Evolutionary conservation across 768 basidiomycete genomes (phyloP).

Genomic region (Lactarius hengduanensis): DNA sequence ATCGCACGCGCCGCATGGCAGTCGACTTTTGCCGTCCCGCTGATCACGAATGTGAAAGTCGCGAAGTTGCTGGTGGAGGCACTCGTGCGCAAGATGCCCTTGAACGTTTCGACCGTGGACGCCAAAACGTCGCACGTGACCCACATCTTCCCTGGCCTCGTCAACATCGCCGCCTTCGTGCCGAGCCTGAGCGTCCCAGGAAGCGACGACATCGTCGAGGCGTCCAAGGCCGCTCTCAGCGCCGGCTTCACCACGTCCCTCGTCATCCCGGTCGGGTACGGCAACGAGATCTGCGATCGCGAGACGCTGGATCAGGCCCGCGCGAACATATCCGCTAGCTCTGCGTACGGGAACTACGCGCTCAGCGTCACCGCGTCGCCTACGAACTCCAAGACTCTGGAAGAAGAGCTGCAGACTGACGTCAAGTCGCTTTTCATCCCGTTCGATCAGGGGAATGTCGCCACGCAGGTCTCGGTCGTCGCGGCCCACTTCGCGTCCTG

Average conservation of each 20-base stretch:
- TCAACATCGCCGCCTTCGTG: slow-evolving; percentile 86
- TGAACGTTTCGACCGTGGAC: slow-evolving; percentile 88
- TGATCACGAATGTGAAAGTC: slow-evolving; percentile 98
- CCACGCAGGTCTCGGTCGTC: slow-evolving; percentile 66
- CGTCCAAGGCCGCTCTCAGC: slow-evolving; percentile 79
- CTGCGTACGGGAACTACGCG: slow-evolving; percentile 86
- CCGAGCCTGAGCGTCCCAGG: slow-evolving; percentile 59
- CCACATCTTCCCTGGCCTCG: slow-evolving; percentile 85
- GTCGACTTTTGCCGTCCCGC: slow-evolving; percentile 97
- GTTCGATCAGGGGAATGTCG: slow-evolving; percentile 49
- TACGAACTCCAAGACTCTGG: slow-evolving; percentile 58
- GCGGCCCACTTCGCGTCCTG: slow-evolving; percentile 88
- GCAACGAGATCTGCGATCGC: slow-evolving; percentile 63
- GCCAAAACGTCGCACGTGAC: slow-evolving; percentile 93
- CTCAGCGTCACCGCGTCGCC: slow-evolving; percentile 75
- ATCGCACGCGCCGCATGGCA: slow-evolving; percentile 95
- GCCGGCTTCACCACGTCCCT: slow-evolving; percentile 89
- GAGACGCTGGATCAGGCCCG: slow-evolving; percentile 67
- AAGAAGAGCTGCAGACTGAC: slow-evolving; percentile 75
- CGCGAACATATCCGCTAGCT: slow-evolving; percentile 50
- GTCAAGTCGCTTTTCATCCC: slow-evolving; percentile 88
- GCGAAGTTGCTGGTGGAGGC: slow-evolving; percentile 96
- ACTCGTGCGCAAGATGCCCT: slow-evolving; percentile 80
- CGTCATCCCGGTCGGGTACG: slow-evolving; percentile 68
- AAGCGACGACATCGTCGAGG: slow-evolving; percentile 60